phyloP scores from a whole-genome alignment of 164 flowering plant genomes.

The Kingdonia uniflora region DNA sequence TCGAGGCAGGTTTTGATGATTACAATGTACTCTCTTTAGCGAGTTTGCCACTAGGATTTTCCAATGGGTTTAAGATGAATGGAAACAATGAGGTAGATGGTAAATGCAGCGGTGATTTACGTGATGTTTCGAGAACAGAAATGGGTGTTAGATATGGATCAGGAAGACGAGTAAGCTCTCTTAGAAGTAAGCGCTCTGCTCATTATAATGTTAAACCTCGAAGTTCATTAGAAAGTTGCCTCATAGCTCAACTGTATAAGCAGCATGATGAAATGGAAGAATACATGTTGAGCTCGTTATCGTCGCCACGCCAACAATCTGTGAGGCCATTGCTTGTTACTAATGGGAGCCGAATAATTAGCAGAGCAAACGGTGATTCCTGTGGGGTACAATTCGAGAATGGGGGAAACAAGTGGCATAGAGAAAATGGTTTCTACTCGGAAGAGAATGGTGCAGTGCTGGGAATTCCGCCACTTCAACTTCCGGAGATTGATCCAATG shows the following conservation, averaged over 20 bases:
- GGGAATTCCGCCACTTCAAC: constrained; percentile 36
- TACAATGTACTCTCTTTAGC: constrained; percentile 17
- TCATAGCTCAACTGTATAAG: constrained; percentile 57
- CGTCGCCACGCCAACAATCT: constrained; percentile 25
- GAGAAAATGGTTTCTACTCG: constrained; percentile 4
- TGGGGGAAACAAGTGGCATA: constrained; percentile 11
- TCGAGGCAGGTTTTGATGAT: constrained; percentile 9
- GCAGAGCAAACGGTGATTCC: constrained; percentile 22
- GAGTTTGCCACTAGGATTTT: constrained; percentile 13
- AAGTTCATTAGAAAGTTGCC: constrained; percentile 63
- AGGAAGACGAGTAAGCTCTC: constrained; percentile 20
- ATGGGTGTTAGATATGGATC: constrained; percentile 11
- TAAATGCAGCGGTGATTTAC: neutral
- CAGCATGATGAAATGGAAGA: constrained; percentile 47
- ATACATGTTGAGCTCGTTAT: constrained; percentile 25
- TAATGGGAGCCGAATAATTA: constrained; percentile 49
- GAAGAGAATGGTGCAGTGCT: constrained; percentile 10
- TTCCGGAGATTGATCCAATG: constrained; percentile 20
- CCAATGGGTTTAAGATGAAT: constrained; percentile 5
- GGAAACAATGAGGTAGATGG: constrained; percentile 11
- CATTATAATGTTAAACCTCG: constrained; percentile 30
- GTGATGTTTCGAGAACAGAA: no score
- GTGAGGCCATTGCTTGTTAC: constrained; percentile 50
- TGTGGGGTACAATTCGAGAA: constrained; percentile 8
- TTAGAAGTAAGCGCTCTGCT: constrained; percentile 24